phyloP scores from a whole-genome alignment of 768 basidiomycete species.

The Boletellus ananiceps region DNA sequence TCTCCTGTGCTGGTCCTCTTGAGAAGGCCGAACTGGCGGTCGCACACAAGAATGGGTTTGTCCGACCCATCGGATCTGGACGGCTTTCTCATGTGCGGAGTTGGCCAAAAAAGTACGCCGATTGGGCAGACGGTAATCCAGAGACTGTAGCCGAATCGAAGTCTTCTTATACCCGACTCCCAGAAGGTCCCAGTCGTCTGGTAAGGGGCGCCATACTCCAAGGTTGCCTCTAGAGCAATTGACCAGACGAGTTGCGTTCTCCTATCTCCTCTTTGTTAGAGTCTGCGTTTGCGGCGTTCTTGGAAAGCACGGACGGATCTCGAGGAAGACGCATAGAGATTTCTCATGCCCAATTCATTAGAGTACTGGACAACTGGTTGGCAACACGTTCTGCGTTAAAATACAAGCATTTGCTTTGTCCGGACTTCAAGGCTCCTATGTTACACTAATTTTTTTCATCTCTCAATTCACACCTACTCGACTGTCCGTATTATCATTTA shows the following conservation, averaged over 20 bases:
- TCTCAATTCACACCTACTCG: too few relatives aligned
- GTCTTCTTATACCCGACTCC: not conserved
- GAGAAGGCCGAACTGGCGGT: not conserved
- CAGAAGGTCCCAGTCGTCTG: not conserved
- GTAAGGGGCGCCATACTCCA: not conserved
- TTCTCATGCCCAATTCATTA: not conserved
- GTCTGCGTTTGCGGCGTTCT: not conserved
- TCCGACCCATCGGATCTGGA: not conserved
- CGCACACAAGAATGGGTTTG: slow-evolving; percentile 1
- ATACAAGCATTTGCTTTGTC: too few relatives aligned
- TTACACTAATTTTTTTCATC: too few relatives aligned
- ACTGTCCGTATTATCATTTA: too few relatives aligned
- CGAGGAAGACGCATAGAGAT: not conserved
- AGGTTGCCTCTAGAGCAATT: not conserved
- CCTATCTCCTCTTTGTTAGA: not conserved
- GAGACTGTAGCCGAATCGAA: not conserved
- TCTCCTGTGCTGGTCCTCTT: slow-evolving; percentile 5
- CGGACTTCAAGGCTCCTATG: too few relatives aligned
- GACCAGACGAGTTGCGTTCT: not conserved
- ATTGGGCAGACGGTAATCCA: not conserved
- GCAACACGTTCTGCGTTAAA: too few relatives aligned
- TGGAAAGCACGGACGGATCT: not conserved
- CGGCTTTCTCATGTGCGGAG: not conserved
- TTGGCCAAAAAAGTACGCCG: slow-evolving; percentile 1
- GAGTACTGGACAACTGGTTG: not conserved